A percentile compares a stretch with the other conserved stretches of the same genome.
These are phyloP conservation scores for Rhododendron simsii DNA, from an alignment of 148 eudicot species.

Conservation along the genomic window DNA sequence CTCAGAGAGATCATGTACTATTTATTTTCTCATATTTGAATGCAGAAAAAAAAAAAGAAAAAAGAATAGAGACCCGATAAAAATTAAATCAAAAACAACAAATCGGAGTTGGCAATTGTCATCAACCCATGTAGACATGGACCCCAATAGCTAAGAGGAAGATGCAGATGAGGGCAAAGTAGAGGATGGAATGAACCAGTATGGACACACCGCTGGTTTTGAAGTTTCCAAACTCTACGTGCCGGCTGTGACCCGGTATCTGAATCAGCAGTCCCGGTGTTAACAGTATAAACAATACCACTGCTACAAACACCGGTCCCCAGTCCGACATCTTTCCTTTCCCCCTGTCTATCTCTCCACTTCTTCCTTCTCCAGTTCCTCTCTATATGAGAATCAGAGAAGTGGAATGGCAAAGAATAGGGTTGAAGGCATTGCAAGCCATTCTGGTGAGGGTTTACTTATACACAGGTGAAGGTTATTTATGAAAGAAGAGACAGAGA, in stretches of 20 bases:
- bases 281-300: constrained; percentile 24
- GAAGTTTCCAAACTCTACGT: constrained; percentile 22
- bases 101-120: not conserved
- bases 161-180: constrained; percentile 23
- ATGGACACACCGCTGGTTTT: constrained; percentile 24
- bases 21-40: not conserved
- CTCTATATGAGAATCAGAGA: not conserved
- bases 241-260: constrained; percentile 20
- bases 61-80: not conserved
- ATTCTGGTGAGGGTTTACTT: not conserved
- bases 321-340: constrained; percentile 21
- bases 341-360: not conserved
- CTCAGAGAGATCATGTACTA: not conserved
- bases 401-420: not conserved
- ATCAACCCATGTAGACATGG: constrained; percentile 17
- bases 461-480: not conserved
- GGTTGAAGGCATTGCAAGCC: not conserved
- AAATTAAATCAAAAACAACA: not conserved
- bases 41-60: not conserved
- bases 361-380: not conserved
- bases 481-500: not conserved
- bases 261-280: constrained; percentile 26
- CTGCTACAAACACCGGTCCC: constrained; percentile 36
- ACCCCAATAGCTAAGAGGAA: constrained; percentile 21
- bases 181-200: constrained; percentile 18